These are phyloP conservation scores for Phytopythium boreale DNA, from an alignment of 352 stramenopile genomes.

Conservation along the genomic window DNA sequence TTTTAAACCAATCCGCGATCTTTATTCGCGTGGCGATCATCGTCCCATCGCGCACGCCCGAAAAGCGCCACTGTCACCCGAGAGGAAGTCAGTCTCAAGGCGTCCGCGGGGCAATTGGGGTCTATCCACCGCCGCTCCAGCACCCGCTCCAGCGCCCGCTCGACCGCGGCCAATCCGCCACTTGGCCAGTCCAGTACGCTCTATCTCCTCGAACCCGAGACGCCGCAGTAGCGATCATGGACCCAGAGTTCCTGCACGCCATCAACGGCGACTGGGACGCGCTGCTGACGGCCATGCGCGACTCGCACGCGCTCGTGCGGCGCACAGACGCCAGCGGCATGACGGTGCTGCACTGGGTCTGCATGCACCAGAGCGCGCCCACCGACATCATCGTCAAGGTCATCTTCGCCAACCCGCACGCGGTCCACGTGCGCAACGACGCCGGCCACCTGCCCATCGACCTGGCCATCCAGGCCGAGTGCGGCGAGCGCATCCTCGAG, in stretches of 20 bases:
- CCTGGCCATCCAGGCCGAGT: constrained; percentile 70
- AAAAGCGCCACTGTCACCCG: neutral
- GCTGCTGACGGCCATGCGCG: constrained; percentile 59
- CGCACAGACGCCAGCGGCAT: constrained; percentile 68
- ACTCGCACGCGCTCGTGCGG: constrained; percentile 52
- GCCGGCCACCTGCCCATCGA: constrained; percentile 75
- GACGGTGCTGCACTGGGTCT: constrained; percentile 80
- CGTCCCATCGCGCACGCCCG: neutral
- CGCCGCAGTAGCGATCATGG: constrained; percentile 27
- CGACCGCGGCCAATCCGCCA: constrained; percentile 9
- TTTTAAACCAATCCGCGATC: constrained; percentile 4
- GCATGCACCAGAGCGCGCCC: constrained; percentile 69
- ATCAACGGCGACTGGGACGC: constrained; percentile 82
- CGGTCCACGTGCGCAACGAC: constrained; percentile 66
- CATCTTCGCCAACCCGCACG: constrained; percentile 74
- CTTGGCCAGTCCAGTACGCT: constrained; percentile 5
- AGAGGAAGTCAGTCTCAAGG: constrained; percentile 5
- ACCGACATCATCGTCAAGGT: constrained; percentile 79
- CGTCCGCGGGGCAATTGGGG: neutral
- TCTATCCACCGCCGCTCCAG: neutral
- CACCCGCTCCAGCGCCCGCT: neutral
- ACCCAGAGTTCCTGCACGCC: constrained; percentile 70
- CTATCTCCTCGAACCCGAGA: neutral
- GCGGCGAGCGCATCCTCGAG: constrained; percentile 68
- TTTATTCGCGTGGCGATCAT: neutral